Evolutionary conservation across 352 stramenopile genomes (phyloP).

Genomic region (Elongisporangium undulatum): DNA sequence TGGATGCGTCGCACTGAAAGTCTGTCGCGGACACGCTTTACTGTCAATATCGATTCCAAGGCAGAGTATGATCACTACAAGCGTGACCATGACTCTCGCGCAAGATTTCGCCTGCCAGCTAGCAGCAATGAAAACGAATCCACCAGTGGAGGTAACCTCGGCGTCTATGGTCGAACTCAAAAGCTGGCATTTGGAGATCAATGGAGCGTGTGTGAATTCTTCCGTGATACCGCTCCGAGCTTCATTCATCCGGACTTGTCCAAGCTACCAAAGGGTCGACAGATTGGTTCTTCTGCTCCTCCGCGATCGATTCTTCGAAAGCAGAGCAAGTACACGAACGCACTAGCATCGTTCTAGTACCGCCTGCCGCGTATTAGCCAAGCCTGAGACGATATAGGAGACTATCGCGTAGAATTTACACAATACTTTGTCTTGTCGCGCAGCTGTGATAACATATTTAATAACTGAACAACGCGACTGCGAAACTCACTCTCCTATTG

Average conservation of each 20-base stretch:
- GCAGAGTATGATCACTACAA: constrained; percentile 48
- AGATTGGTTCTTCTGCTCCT: constrained; percentile 2
- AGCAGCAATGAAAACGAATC: background rate
- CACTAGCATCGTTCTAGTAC: constrained; percentile 15
- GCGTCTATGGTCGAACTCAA: constrained; percentile 58
- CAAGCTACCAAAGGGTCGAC: constrained; percentile 5
- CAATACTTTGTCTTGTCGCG: background rate
- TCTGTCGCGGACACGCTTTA: constrained; percentile 58
- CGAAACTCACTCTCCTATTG: background rate
- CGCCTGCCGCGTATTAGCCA: background rate
- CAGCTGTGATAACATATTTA: background rate
- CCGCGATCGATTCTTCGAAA: constrained; percentile 43
- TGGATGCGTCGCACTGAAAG: constrained; percentile 73
- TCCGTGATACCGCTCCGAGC: constrained; percentile 25
- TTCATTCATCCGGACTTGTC: constrained; percentile 18
- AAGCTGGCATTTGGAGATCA: constrained; percentile 52
- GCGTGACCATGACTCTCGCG: constrained; percentile 8
- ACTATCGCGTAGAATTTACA: background rate
- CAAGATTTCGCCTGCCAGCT: background rate
- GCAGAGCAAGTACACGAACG: constrained; percentile 50
- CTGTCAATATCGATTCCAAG: constrained; percentile 40
- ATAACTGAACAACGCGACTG: background rate
- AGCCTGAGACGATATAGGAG: background rate
- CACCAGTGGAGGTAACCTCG: constrained; percentile 10
- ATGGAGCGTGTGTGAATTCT: constrained; percentile 56